These are phyloP conservation scores for Quercus bicolor DNA, from an alignment of 306 rosid species.

Conservation along the genomic window DNA sequence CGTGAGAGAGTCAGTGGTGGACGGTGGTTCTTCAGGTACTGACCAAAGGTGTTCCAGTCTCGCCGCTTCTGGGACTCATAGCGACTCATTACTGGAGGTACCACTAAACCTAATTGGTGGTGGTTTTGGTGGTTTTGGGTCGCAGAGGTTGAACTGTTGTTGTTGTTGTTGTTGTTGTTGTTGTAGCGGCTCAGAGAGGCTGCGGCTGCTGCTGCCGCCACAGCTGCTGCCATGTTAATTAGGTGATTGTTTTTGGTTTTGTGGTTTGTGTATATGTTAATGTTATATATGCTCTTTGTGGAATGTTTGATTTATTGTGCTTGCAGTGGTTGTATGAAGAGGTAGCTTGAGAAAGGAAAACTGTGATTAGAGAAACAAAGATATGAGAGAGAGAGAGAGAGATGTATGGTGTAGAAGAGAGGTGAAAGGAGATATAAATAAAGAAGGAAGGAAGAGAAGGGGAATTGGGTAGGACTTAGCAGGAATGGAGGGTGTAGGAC, in stretches of 20 bases:
- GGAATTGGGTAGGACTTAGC: not conserved
- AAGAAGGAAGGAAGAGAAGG: not conserved
- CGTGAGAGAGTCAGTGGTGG: constrained; percentile 70
- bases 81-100: constrained; percentile 35
- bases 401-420: not conserved
- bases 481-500: no score
- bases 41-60: constrained; percentile 93
- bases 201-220: constrained; percentile 27
- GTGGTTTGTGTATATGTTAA: no score
- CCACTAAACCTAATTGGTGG: not conserved
- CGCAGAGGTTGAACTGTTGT: not conserved
- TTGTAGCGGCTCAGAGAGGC: constrained; percentile 6
- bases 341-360: not conserved
- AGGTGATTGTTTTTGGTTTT: no score
- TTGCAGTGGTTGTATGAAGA: no score
- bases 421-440: not conserved
- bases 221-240: constrained; percentile 33
- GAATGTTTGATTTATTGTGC: no score
- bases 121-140: not conserved
- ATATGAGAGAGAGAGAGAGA: not conserved
- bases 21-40: constrained; percentile 79
- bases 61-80: constrained; percentile 85
- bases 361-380: not conserved
- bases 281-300: no score
- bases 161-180: not conserved